phyloP scores from a whole-genome alignment of 306 rosid species.

The apple (Malus domestica) region DNA sequence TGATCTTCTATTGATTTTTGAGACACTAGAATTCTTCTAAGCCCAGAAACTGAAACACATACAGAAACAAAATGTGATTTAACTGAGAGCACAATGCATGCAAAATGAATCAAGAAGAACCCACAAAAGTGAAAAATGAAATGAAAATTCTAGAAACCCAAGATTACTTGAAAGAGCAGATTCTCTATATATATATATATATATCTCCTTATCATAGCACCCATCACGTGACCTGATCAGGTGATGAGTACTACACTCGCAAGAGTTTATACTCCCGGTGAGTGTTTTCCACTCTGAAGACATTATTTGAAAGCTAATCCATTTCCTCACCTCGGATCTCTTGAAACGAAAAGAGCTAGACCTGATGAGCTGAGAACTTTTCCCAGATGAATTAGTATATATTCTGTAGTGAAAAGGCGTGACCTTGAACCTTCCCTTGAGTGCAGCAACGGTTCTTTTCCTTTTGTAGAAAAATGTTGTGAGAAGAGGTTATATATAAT shows the following conservation, averaged over 20 bases:
- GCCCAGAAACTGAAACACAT: neutral
- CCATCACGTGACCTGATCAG: no score
- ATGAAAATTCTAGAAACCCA: no score
- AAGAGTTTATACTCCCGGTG: neutral
- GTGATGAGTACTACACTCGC: neutral
- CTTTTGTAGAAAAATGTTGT: conserved; percentile 11
- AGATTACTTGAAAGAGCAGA: no score
- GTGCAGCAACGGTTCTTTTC: conserved; percentile 26
- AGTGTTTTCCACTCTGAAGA: neutral
- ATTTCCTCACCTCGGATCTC: neutral
- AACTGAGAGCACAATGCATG: neutral
- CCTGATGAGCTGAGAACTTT: neutral
- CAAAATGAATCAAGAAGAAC: neutral
- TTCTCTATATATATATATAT: no score
- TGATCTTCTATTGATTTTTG: neutral
- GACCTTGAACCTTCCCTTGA: conserved; percentile 9
- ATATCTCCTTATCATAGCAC: neutral
- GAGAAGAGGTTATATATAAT: conserved; percentile 12
- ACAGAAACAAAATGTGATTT: neutral
- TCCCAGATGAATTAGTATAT: neutral
- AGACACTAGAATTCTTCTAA: neutral
- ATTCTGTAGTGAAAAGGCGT: neutral
- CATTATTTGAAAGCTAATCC: neutral
- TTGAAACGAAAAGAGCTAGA: neutral
- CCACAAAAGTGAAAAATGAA: no score